These are phyloP conservation scores for Saccharomycopsis babjevae DNA, from an alignment of 805 yeast species.

Conservation along the genomic window DNA sequence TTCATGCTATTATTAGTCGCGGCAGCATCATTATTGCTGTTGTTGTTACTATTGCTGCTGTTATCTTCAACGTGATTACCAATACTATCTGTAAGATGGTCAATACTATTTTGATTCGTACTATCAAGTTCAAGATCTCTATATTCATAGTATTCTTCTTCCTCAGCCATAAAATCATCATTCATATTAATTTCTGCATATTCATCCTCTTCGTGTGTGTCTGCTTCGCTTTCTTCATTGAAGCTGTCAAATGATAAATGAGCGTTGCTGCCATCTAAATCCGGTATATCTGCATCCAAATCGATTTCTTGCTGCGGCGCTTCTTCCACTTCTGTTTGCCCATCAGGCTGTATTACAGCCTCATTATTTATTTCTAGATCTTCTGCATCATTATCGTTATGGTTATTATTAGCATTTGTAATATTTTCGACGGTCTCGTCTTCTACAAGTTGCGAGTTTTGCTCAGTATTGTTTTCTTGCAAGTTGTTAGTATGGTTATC, in stretches of 20 bases:
- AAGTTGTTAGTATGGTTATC: constrained; percentile 13
- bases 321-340: constrained; percentile 5
- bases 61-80: constrained; percentile 3
- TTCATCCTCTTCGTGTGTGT: constrained; percentile 1
- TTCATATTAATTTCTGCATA: constrained; percentile 1
- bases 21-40: neutral
- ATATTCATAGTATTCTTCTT: neutral
- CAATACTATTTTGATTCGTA: neutral
- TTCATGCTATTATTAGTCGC: neutral
- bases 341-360: neutral
- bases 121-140: neutral
- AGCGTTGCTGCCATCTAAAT: constrained; percentile 1
- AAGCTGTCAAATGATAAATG: neutral
- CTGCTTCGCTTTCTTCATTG: constrained; percentile 6
- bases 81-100: neutral
- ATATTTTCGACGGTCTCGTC: constrained; percentile 16
- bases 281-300: constrained; percentile 23
- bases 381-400: neutral
- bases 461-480: constrained; percentile 23
- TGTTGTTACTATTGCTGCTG: neutral
- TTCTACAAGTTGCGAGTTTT: neutral
- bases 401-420: constrained; percentile 13
- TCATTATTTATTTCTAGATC: neutral
- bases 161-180: neutral
- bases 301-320: constrained; percentile 21